phyloP scores from a whole-genome alignment of 129 eudicot species.

The Artemisia argyi region DNA sequence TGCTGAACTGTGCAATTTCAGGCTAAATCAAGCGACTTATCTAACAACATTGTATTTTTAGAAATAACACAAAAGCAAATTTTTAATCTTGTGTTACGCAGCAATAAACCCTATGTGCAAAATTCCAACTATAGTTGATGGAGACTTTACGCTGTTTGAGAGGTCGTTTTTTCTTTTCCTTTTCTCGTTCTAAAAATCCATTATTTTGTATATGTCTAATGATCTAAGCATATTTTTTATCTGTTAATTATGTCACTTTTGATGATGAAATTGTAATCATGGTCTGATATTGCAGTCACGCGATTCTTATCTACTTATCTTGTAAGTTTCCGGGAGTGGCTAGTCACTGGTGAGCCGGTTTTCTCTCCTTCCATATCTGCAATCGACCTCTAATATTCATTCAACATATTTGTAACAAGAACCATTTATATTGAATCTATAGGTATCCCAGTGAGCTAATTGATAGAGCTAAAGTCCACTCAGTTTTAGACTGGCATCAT shows the following conservation, averaged over 20 bases:
- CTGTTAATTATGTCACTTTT: not conserved
- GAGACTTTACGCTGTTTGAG: slow-evolving; percentile 75
- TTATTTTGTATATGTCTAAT: not conserved
- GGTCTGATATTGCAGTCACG: slow-evolving; percentile 57
- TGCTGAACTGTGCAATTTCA: too few species aligned
- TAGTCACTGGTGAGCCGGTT: slow-evolving; percentile 71
- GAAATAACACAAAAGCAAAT: too few species aligned
- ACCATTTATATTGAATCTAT: not conserved
- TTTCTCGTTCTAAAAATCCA: not conserved
- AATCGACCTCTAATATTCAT: not conserved
- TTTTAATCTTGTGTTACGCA: slow-evolving; percentile 30
- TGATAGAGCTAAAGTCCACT: slow-evolving; percentile 76
- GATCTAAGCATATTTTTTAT: not conserved
- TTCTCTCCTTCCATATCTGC: not conserved
- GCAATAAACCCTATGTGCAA: slow-evolving; percentile 71
- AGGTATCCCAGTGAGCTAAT: slow-evolving; percentile 87
- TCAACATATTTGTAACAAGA: not conserved
- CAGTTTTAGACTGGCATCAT: slow-evolving; percentile 97
- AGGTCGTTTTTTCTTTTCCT: slow-evolving; percentile 43
- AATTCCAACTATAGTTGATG: slow-evolving; percentile 80
- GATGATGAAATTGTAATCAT: not conserved
- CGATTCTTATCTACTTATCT: slow-evolving; percentile 70
- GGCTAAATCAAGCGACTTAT: too few species aligned
- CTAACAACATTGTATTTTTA: too few species aligned
- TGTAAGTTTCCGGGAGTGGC: slow-evolving; percentile 64